Evolutionary conservation across 2,329 filamentous ascomycete species (phyloP).

Genomic region (Penicillium fuscoglaucum): DNA sequence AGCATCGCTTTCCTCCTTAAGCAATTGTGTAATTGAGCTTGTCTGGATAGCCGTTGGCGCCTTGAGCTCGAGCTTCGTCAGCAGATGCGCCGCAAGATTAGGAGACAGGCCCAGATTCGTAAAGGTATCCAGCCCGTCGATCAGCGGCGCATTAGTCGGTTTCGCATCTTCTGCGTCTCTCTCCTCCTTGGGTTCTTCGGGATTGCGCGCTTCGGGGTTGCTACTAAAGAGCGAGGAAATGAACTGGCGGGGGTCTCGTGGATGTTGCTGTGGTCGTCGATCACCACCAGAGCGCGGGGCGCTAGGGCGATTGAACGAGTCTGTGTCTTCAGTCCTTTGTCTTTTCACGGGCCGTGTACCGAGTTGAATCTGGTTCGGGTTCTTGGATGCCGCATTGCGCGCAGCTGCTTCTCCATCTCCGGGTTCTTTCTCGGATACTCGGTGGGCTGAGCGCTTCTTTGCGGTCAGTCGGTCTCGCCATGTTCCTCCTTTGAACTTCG

Average conservation of each 20-base stretch:
- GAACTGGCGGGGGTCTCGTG: constrained; percentile 59
- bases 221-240: constrained; percentile 91
- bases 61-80: constrained; percentile 82
- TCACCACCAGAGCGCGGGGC: constrained; percentile 14
- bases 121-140: constrained; percentile 81
- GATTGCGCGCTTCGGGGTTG: constrained; percentile 73
- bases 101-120: constrained; percentile 80
- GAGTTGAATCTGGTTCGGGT: constrained; percentile 38
- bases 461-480: constrained; percentile 88
- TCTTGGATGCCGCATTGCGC: constrained; percentile 25
- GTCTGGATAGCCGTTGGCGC: constrained; percentile 94
- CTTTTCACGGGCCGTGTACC: constrained; percentile 41
- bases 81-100: constrained; percentile 75
- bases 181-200: constrained; percentile 37
- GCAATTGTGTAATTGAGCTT: constrained; percentile 76
- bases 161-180: constrained; percentile 53
- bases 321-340: constrained; percentile 43
- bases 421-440: constrained; percentile 12
- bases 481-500: constrained; percentile 78
- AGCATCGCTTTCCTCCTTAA: constrained; percentile 80
- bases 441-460: constrained; percentile 63
- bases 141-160: constrained; percentile 87
- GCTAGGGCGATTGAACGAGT: constrained; percentile 19
- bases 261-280: constrained; percentile 30
- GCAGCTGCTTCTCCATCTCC: constrained; percentile 14